phyloP scores from a whole-genome alignment of 2,329 filamentous ascomycete genomes.

The Biscogniauxia mediterranea region DNA sequence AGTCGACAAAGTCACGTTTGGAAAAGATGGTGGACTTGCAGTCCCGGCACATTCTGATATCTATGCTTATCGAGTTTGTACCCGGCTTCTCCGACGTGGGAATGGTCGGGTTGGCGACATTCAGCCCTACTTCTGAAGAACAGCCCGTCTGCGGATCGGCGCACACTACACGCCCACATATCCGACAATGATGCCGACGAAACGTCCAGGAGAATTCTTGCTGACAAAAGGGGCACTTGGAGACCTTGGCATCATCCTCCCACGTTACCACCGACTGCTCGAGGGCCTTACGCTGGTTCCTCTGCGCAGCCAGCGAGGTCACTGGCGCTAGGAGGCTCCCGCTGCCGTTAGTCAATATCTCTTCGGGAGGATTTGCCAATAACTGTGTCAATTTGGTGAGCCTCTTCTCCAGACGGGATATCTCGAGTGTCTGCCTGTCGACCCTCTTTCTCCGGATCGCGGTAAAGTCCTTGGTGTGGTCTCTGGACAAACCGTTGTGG shows the following conservation, averaged over 20 bases:
- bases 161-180: constrained; percentile 91
- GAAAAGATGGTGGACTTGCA: constrained; percentile 65
- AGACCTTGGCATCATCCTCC: constrained; percentile 84
- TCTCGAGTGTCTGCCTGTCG: constrained; percentile 82
- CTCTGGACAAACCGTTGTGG: constrained; percentile 67
- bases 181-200: constrained; percentile 87
- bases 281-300: constrained; percentile 72
- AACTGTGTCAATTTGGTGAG: constrained; percentile 86
- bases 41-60: constrained; percentile 89
- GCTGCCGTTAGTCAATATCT: constrained; percentile 43
- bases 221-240: constrained; percentile 87
- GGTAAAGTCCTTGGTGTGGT: constrained; percentile 71
- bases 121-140: constrained; percentile 79
- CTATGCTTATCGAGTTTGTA: constrained; percentile 56
- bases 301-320: constrained; percentile 63
- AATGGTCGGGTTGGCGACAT: constrained; percentile 57
- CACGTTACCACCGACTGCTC: constrained; percentile 93
- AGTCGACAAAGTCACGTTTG: constrained; percentile 74
- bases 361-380: constrained; percentile 71
- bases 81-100: constrained; percentile 44
- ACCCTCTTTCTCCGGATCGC: constrained; percentile 72
- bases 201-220: constrained; percentile 96
- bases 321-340: constrained; percentile 59
- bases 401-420: constrained; percentile 86
- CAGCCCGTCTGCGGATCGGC: constrained; percentile 82